Percentiles rank a stretch among this genome's conserved stretches.
These are phyloP conservation scores for Penicillium frequentans DNA, from an alignment of 2,329 filamentous ascomycete species.

Conservation along the genomic window DNA sequence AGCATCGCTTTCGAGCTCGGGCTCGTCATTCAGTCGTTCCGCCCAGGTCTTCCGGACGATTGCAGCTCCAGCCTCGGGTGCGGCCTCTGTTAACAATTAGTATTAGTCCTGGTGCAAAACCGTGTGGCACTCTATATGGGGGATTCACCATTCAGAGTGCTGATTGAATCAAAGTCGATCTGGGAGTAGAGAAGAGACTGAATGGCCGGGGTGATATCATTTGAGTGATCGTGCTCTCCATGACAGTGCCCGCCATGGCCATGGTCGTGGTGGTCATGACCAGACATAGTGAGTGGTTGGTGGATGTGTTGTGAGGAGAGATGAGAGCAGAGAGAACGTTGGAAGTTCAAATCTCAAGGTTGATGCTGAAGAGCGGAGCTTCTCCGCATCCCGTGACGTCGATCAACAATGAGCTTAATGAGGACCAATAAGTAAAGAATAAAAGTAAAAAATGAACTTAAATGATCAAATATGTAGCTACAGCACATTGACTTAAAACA, in stretches of 20 bases:
- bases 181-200: conserved; percentile 90
- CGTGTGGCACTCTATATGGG: background rate
- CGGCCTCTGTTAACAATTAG: conserved; percentile 49
- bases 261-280: conserved; percentile 40
- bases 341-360: background rate
- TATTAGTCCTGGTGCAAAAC: background rate
- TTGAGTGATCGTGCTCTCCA: conserved; percentile 75
- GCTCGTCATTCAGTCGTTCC: conserved; percentile 68
- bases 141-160: conserved; percentile 69
- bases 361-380: conserved; percentile 9
- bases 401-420: conserved; percentile 2
- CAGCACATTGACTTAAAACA: background rate
- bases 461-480: background rate
- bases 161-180: conserved; percentile 83
- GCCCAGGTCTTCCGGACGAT: conserved; percentile 91
- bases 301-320: background rate
- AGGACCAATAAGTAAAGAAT: background rate
- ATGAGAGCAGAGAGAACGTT: background rate
- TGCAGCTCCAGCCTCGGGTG: conserved; percentile 65
- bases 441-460: background rate
- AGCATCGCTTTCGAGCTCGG: conserved; percentile 79
- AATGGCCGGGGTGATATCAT: conserved; percentile 88
- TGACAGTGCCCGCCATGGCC: conserved; percentile 48
- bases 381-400: conserved; percentile 25
- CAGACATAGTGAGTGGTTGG: conserved; percentile 29